Evolutionary conservation across 192 early-diverging fungal genomes (phyloP).

Genomic region (Mortierella claussenii): DNA sequence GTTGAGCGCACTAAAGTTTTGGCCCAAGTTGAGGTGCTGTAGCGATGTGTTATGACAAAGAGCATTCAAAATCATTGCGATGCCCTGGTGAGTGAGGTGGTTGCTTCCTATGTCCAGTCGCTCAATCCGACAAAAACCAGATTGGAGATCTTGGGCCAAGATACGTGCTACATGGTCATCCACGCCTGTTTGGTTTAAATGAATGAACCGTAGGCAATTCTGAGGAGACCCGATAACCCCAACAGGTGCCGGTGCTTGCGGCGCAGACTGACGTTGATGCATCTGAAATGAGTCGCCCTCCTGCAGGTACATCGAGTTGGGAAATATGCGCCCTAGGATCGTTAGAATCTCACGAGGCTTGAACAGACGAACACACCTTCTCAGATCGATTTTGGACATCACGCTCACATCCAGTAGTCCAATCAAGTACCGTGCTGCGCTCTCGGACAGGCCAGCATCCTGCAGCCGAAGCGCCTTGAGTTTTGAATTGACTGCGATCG

Average conservation of each 20-base stretch:
- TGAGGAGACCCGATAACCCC: constrained; percentile 12
- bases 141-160: constrained; percentile 21
- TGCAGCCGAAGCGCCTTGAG: constrained; percentile 28
- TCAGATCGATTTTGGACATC: constrained; percentile 25
- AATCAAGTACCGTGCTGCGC: constrained; percentile 25
- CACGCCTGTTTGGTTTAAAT: constrained; percentile 20
- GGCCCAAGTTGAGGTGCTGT: constrained; percentile 26
- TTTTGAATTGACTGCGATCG: constrained; percentile 19
- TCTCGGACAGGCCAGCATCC: constrained; percentile 30
- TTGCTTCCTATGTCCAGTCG: constrained; percentile 28
- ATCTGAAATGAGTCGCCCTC: not conserved
- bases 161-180: constrained; percentile 29
- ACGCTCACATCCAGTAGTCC: constrained; percentile 18
- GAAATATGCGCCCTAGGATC: constrained; percentile 11
- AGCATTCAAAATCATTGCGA: constrained; percentile 17
- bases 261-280: not conserved
- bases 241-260: constrained; percentile 4
- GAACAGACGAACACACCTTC: constrained; percentile 31
- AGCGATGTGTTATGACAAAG: constrained; percentile 23
- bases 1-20: constrained; percentile 23
- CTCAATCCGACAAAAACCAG: constrained; percentile 17
- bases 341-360: constrained; percentile 31
- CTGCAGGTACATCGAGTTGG: constrained; percentile 10
- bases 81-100: constrained; percentile 27
- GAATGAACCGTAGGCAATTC: constrained; percentile 20